These are phyloP conservation scores for Verruconis gallopava DNA, from an alignment of 2,329 filamentous ascomycete genomes.

Conservation along the genomic window DNA sequence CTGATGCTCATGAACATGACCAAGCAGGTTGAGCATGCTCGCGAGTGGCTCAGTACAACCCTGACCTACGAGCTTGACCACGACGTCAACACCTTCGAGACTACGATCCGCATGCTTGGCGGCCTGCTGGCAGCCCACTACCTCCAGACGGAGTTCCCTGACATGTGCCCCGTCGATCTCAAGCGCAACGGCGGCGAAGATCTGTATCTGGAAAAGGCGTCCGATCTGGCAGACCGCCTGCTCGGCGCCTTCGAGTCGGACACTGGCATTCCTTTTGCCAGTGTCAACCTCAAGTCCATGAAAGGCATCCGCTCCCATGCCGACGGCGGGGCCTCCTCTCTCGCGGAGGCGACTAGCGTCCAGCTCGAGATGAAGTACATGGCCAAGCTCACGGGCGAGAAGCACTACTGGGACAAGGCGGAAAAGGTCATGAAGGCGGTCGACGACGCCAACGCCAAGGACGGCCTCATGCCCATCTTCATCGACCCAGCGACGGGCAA, in stretches of 20 bases:
- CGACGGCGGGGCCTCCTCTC: constrained; percentile 80
- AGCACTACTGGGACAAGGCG: constrained; percentile 79
- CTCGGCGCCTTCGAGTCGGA: constrained; percentile 76
- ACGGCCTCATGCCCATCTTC: constrained; percentile 85
- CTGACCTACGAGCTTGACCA: constrained; percentile 84
- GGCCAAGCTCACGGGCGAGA: constrained; percentile 85
- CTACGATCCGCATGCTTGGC: constrained; percentile 93
- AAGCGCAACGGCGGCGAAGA: constrained; percentile 67
- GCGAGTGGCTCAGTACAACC: constrained; percentile 74
- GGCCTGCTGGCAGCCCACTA: constrained; percentile 90
- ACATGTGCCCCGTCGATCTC: constrained; percentile 61
- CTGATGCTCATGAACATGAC: constrained; percentile 98
- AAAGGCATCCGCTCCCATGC: constrained; percentile 69
- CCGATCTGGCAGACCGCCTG: constrained; percentile 78
- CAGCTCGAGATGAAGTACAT: constrained; percentile 98
- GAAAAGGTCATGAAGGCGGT: constrained; percentile 88
- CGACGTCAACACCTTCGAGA: constrained; percentile 96
- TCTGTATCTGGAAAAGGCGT: constrained; percentile 89
- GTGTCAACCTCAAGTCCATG: constrained; percentile 70
- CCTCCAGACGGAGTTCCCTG: constrained; percentile 68
- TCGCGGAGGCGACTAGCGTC: constrained; percentile 80
- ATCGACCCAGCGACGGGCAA: constrained; percentile 66
- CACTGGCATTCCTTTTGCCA: constrained; percentile 81
- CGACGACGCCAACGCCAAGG: constrained; percentile 64
- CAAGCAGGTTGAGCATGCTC: constrained; percentile 65